Conservation (phyloP, 805 yeast species). For the Zygotorulaspora danielsina region DNA sequence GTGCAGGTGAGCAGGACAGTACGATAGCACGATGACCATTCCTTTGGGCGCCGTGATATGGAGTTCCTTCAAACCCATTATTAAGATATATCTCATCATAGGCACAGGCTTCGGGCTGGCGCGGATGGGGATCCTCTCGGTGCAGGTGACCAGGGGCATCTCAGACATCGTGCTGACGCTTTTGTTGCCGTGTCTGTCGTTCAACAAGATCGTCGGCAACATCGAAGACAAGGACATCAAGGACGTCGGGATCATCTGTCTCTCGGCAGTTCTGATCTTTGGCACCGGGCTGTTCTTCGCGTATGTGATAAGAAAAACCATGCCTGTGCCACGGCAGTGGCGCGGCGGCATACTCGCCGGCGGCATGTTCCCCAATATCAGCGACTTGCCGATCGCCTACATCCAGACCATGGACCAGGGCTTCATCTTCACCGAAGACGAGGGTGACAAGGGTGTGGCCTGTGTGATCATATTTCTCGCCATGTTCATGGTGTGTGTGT, state of each 20-base stretch:
- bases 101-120: constrained; percentile 63
- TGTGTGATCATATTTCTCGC: constrained; percentile 75
- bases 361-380: constrained; percentile 68
- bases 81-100: constrained; percentile 69
- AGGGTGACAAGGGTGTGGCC: constrained; percentile 75
- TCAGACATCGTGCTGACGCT: constrained; percentile 60
- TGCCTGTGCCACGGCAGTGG: constrained; percentile 63
- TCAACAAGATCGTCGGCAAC: constrained; percentile 58
- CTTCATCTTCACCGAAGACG: constrained; percentile 49
- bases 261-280: constrained; percentile 50
- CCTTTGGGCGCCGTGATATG: constrained; percentile 33
- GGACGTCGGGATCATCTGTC: constrained; percentile 59
- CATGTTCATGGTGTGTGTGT: constrained; percentile 58
- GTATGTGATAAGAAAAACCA: constrained; percentile 20
- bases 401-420: constrained; percentile 64
- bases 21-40: constrained; percentile 18
- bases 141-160: constrained; percentile 57
- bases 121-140: constrained; percentile 52
- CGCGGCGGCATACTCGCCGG: constrained; percentile 65
- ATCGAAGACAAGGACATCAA: constrained; percentile 62
- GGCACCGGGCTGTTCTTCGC: constrained; percentile 49
- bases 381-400: constrained; percentile 76
- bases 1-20: background rate
- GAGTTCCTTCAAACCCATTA: constrained; percentile 68
- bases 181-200: constrained; percentile 62